Conservation (phyloP, 2,329 filamentous ascomycete species). For the Calonectria naviculata region DNA sequence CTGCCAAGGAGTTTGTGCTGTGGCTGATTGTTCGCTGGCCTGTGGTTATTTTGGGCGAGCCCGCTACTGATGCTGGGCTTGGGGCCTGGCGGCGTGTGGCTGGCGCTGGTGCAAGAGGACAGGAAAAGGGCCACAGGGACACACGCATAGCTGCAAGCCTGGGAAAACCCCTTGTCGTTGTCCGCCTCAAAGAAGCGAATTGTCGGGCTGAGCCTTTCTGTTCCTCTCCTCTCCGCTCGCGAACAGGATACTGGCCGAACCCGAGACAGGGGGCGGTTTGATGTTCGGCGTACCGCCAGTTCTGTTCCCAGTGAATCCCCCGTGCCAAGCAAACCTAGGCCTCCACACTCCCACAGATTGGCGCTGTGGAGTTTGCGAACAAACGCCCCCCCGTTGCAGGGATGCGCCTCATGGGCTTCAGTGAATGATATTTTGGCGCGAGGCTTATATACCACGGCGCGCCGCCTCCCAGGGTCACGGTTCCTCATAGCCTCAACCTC, state of each 20-base stretch:
- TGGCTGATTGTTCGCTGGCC: background rate
- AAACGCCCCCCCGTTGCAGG: background rate
- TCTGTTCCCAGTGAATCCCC: slow-evolving; percentile 5
- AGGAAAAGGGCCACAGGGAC: no score
- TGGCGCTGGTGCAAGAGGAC: background rate
- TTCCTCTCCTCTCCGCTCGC: background rate
- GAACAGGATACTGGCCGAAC: background rate
- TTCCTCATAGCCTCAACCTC: slow-evolving; percentile 13
- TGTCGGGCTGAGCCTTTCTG: background rate
- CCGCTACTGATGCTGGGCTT: background rate
- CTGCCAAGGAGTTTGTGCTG: background rate
- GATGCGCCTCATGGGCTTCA: background rate
- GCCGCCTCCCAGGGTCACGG: background rate
- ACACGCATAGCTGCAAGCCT: no score
- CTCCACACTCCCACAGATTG: background rate
- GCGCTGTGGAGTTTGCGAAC: background rate
- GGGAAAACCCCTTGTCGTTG: no score
- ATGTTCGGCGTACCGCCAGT: background rate
- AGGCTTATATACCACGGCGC: slow-evolving; percentile 13
- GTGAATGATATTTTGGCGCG: slow-evolving; percentile 22
- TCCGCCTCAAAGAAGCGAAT: no score
- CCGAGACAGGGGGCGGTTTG: slow-evolving; percentile 9
- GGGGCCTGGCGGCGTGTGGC: background rate
- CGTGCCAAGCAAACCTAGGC: slow-evolving; percentile 2
- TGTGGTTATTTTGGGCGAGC: background rate